Evolutionary conservation across 352 stramenopile species (phyloP).

Genomic region (Phytophthora melonis): DNA sequence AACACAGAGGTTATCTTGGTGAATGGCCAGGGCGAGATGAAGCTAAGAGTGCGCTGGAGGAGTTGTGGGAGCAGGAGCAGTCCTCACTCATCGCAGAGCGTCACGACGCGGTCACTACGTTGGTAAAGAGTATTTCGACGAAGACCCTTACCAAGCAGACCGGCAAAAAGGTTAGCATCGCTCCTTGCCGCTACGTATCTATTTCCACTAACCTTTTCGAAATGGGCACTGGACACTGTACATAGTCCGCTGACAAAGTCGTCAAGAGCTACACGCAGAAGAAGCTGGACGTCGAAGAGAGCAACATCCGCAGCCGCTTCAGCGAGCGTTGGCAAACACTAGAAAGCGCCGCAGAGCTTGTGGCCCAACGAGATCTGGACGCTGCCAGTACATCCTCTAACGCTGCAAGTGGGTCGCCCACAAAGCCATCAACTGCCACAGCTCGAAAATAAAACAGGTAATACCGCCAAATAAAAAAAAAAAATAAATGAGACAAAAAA

Average conservation of each 20-base stretch:
- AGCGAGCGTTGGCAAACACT: constrained; percentile 48
- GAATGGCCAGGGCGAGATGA: constrained; percentile 40
- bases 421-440: background rate
- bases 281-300: constrained; percentile 50
- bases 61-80: constrained; percentile 50
- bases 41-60: constrained; percentile 37
- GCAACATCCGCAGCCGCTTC: constrained; percentile 42
- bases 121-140: constrained; percentile 48
- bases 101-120: constrained; percentile 37
- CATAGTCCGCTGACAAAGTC: constrained; percentile 26
- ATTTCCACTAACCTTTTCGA: background rate
- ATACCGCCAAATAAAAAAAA: background rate
- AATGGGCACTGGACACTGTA: constrained; percentile 9
- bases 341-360: constrained; percentile 24
- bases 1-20: background rate
- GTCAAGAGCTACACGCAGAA: constrained; percentile 53
- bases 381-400: background rate
- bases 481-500: background rate
- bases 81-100: constrained; percentile 29
- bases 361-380: constrained; percentile 25
- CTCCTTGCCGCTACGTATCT: background rate
- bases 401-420: background rate
- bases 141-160: constrained; percentile 52
- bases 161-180: constrained; percentile 35
- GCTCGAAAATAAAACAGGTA: constrained; percentile 2